phyloP scores from a whole-genome alignment of 2,329 filamentous ascomycete species.

The Colletotrichum liriopes region DNA sequence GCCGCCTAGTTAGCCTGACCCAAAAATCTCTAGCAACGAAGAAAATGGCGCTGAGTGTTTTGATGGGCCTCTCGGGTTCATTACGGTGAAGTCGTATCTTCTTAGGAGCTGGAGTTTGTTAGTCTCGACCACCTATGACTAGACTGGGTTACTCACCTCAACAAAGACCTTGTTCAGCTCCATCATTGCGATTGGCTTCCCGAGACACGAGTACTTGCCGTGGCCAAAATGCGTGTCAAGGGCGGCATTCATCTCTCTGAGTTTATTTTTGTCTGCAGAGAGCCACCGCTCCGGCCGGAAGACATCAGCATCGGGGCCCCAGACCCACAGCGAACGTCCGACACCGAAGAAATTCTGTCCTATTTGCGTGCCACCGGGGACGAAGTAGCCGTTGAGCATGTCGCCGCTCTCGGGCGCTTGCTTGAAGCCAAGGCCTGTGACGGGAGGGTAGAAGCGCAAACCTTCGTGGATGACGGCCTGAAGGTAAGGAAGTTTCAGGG shows the following conservation, averaged over 20 bases:
- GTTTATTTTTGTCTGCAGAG: slow-evolving; percentile 47
- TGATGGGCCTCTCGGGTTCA: slow-evolving; percentile 54
- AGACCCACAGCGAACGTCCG: slow-evolving; percentile 64
- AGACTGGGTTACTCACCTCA: slow-evolving; percentile 55
- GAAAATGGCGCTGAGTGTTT: slow-evolving; percentile 51
- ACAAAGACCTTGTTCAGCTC: slow-evolving; percentile 65
- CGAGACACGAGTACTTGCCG: slow-evolving; percentile 63
- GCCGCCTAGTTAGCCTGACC: slow-evolving; percentile 49
- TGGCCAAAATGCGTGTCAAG: slow-evolving; percentile 62
- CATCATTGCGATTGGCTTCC: slow-evolving; percentile 63
- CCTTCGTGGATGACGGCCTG: slow-evolving; percentile 72
- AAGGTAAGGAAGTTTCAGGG: slow-evolving; percentile 67
- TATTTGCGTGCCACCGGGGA: slow-evolving; percentile 68
- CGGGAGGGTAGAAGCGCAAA: slow-evolving; percentile 70
- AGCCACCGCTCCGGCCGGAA: slow-evolving; percentile 75
- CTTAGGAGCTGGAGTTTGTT: slow-evolving; percentile 48
- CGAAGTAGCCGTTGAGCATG: slow-evolving; percentile 64
- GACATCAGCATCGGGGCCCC: slow-evolving; percentile 69
- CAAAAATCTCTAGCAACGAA: slow-evolving; percentile 55
- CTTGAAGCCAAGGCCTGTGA: slow-evolving; percentile 68
- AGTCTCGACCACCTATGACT: not conserved
- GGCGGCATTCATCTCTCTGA: slow-evolving; percentile 54
- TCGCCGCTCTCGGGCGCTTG: slow-evolving; percentile 67
- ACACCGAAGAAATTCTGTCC: slow-evolving; percentile 71
- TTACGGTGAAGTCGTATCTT: slow-evolving; percentile 52